phyloP scores from a whole-genome alignment of 1,284 basidiomycete genomes.

The Heliocybe sulcata region DNA sequence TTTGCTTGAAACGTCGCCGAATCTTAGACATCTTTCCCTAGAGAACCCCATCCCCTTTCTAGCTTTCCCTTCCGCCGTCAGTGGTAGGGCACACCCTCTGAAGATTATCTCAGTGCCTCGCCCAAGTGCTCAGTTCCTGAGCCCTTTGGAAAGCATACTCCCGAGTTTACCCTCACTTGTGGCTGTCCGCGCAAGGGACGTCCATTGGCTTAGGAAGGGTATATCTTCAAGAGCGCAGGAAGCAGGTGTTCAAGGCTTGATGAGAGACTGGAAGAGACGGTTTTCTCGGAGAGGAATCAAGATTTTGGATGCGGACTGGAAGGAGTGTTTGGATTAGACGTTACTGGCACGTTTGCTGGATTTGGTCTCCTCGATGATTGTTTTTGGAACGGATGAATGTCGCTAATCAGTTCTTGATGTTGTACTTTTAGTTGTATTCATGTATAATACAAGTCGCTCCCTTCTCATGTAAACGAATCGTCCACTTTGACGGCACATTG shows the following conservation, averaged over 20 bases:
- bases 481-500: neutral
- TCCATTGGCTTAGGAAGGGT: constrained; percentile 63
- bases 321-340: constrained; percentile 18
- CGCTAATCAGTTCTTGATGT: neutral
- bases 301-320: constrained; percentile 65
- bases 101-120: constrained; percentile 66
- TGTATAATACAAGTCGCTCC: neutral
- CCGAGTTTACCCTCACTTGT: constrained; percentile 47
- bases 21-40: constrained; percentile 57
- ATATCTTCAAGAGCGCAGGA: constrained; percentile 56
- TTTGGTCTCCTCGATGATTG: neutral
- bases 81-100: constrained; percentile 34
- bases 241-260: constrained; percentile 72
- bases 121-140: constrained; percentile 50
- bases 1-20: constrained; percentile 48
- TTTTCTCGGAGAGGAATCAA: constrained; percentile 47
- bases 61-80: constrained; percentile 21
- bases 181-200: constrained; percentile 55
- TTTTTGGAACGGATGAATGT: neutral
- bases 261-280: constrained; percentile 61
- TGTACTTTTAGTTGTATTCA: neutral
- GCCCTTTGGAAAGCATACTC: constrained; percentile 44
- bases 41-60: constrained; percentile 56
- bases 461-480: neutral
- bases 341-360: neutral